Base-by-base conservation (phyloP, 768 basidiomycete species). In the Mycena capillaripes region DNA sequence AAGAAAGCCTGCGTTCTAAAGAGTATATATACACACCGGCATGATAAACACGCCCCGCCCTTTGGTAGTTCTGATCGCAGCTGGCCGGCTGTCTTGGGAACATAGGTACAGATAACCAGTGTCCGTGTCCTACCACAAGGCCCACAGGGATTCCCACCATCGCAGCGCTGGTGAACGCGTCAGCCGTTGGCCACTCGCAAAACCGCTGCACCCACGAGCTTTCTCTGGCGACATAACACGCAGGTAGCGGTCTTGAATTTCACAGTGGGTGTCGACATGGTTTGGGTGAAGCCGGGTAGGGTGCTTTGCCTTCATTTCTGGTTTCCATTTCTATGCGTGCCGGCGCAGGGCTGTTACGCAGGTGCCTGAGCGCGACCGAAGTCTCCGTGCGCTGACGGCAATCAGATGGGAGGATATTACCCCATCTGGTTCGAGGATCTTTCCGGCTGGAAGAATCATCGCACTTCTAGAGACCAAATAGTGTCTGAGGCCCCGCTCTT, bases 191-290 rank as follows among this genome's bases (percentile, higher is more conserved):
- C 4, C 17, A 36, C 36, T 16, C 25, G 32, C n/a, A 48, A 48
- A 23, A 48, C 46, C 21, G n/a, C n/a, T 56, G 23, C n/a, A 56
- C 71, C 30, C 46, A 73, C 71, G 11, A 73, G 66, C 30, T 72
- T 72, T 21, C 71, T 60, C 30, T 64, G 60, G 36, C 66, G 66
- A 55, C 71, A 72, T 34, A 72, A 23, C 25, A 30, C 60, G 40
- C 71, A 72, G 2, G 71, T 72, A 9, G 71, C 66, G 8, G 66
- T 72, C 53, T 72, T 72, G 66, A 72, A 72, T 58, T 69, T 72
- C 14, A 53, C 65, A 19, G 60, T 48, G 17, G 40, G 32, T 19
- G 19, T 27, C 27, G n/a, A 53, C 32, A 58, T 56, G 55, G 27
- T 3, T 57, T 38, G 29, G 66, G 19, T n/a, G n/a, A n/a, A n/a